Evolutionary conservation across 2,329 filamentous ascomycete species (phyloP).

Genomic region (Cercospora zeae-maydis): DNA sequence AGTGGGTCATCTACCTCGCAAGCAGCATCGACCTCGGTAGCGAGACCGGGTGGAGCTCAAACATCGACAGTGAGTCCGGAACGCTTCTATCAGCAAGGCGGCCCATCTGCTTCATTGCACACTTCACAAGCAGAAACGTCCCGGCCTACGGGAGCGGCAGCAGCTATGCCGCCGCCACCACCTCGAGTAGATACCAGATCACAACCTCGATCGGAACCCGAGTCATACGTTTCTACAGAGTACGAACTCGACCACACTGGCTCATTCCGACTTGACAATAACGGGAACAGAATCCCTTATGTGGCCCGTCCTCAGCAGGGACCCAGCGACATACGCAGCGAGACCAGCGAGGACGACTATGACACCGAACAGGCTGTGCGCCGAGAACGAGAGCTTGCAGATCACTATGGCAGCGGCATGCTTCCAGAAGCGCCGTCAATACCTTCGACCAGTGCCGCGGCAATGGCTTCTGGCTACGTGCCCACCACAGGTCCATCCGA

Average conservation of each 20-base stretch:
- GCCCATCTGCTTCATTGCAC: slow-evolving; percentile 34
- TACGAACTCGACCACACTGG: slow-evolving; percentile 63
- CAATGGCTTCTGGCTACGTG: slow-evolving; percentile 29
- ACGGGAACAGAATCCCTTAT: slow-evolving; percentile 55
- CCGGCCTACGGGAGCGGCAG: slow-evolving; percentile 8
- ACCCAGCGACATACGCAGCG: slow-evolving; percentile 16
- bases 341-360: slow-evolving; percentile 49
- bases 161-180: slow-evolving; percentile 37
- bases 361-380: slow-evolving; percentile 52
- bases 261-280: slow-evolving; percentile 58
- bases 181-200: slow-evolving; percentile 23
- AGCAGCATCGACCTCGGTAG: slow-evolving; percentile 8
- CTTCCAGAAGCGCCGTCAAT: slow-evolving; percentile 33
- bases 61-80: slow-evolving; percentile 15
- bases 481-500: slow-evolving; percentile 21
- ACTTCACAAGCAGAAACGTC: slow-evolving; percentile 26
- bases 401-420: slow-evolving; percentile 42
- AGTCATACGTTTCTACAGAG: slow-evolving; percentile 55
- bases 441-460: slow-evolving; percentile 34
- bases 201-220: slow-evolving; percentile 26
- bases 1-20: slow-evolving; percentile 17
- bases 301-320: slow-evolving; percentile 42
- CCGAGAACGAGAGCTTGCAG: slow-evolving; percentile 47
- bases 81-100: slow-evolving; percentile 48
- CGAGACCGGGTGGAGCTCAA: slow-evolving; percentile 14